Base-by-base conservation (phyloP, 2,329 filamentous ascomycete species). In the Amphichorda felina region DNA sequence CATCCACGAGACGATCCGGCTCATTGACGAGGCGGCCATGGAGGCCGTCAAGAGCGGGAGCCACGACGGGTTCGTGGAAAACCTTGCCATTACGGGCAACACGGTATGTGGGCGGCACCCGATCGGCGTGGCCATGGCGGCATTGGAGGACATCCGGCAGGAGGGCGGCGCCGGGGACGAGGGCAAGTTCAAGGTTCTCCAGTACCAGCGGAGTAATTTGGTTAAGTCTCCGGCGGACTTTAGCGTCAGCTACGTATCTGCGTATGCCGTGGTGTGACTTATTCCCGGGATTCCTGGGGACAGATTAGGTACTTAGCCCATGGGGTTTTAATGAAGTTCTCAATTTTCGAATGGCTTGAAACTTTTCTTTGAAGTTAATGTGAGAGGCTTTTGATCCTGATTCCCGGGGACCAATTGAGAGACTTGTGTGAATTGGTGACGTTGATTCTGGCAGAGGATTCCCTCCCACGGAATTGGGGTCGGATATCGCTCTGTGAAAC, bases 51-150 rank as follows among this genome's bases (percentile, higher is more conserved):
- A 88, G 52, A 77, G 75, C 3, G 88, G 89, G 2, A 67, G 60
- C 7, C 82, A 94, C 48, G 62, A 71, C 16, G 61, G 57, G 0
- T 96, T 95, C 54, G 63, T 84, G 13, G 63, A 72, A 3, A 79
- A 75, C 28, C 57, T 98, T 15, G 59, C 66, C 35, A 60, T 72
- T 25, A 96, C 89, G 0, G 74, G 75, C 11, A 98, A 98, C 48
- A 95, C 91, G 0, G 85, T 98, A 0, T 98, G 91, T 50, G 91
- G 91, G 4, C 70, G 89, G 33, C 91, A 98, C 61, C 91, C 91
- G 0, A 96, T 98, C 47, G 88, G 91, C 0, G 80, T 96, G 4
- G 72, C 82, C 26, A 87, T 98, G 85, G 86, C 88, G 1, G 87
- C 82, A 0, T 57, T 96, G 40, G 88, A 95, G 59, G 60, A 67